Conservation (phyloP, 768 basidiomycete genomes). For the Termitomyces titanicus region DNA sequence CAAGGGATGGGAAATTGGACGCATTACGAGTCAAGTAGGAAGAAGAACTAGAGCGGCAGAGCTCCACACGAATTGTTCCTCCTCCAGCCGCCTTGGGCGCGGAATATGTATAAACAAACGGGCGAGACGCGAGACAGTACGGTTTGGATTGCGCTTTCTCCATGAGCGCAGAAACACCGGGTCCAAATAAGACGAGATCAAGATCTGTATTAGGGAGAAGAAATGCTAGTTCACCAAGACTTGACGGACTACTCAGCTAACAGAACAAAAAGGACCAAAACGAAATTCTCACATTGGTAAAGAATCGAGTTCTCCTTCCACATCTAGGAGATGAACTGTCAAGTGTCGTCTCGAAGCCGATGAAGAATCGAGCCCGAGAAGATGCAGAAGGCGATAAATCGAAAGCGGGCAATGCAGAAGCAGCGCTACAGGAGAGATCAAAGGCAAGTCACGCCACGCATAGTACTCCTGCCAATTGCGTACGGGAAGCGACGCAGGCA, state of each 20-base stretch:
- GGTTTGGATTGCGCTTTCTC: constrained; percentile 27
- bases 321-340: constrained; percentile 33
- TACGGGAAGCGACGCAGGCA: constrained; percentile 17
- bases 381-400: constrained; percentile 33
- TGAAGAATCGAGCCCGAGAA: constrained; percentile 27
- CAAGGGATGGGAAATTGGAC: constrained; percentile 3
- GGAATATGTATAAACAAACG: constrained; percentile 26
- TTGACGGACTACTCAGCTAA: not conserved
- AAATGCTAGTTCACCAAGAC: constrained; percentile 44
- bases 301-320: constrained; percentile 37
- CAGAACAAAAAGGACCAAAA: not conserved
- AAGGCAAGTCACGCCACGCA: constrained; percentile 39
- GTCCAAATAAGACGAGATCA: constrained; percentile 38
- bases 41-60: constrained; percentile 16
- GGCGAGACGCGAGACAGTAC: constrained; percentile 24
- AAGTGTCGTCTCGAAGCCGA: constrained; percentile 25
- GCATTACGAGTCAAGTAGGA: too few species aligned
- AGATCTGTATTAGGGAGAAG: constrained; percentile 45
- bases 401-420: constrained; percentile 43
- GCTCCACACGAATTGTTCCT: constrained; percentile 35
- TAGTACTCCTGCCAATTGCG: constrained; percentile 43
- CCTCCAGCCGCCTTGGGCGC: constrained; percentile 33
- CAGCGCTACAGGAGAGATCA: constrained; percentile 39
- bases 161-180: constrained; percentile 26
- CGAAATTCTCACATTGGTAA: constrained; percentile 32